Evolutionary conservation across 331 rosid species (phyloP).

Genomic region (Spiraea crenata): DNA sequence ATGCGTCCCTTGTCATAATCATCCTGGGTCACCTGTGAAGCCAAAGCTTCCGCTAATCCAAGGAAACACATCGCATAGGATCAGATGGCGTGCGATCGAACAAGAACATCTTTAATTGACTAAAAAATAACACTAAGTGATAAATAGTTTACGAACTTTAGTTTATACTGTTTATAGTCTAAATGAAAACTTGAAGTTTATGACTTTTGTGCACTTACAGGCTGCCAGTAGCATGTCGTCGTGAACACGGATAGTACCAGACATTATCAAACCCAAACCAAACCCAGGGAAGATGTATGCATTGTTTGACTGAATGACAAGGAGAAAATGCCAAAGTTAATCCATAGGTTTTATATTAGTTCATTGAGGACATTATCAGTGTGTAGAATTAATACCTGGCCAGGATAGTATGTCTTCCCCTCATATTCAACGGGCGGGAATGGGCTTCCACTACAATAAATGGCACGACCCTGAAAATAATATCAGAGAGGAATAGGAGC

Average conservation of each 20-base stretch:
- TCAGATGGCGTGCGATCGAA: not conserved
- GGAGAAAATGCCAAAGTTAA: conserved; percentile 11
- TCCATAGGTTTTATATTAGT: not conserved
- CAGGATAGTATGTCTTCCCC: conserved; percentile 70
- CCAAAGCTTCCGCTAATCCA: conserved; percentile 91
- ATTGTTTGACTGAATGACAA: conserved; percentile 68
- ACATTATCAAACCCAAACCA: conserved; percentile 87
- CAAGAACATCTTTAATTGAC: not conserved
- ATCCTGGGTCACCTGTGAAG: conserved; percentile 63
- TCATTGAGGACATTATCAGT: conserved; percentile 6
- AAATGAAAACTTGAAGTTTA: not conserved
- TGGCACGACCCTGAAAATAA: conserved; percentile 73
- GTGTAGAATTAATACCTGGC: conserved; percentile 60
- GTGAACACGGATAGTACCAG: conserved; percentile 82
- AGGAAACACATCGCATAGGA: conserved; percentile 12
- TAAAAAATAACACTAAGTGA: not conserved
- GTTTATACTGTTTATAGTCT: not conserved
- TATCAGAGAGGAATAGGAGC: conserved; percentile 14
- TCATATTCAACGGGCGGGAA: conserved; percentile 70
- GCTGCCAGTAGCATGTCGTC: conserved; percentile 93
- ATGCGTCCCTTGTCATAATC: conserved; percentile 75
- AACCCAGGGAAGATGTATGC: conserved; percentile 97
- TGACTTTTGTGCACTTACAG: conserved; percentile 52
- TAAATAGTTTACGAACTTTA: not conserved
- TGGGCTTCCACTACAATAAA: conserved; percentile 92